These are phyloP conservation scores for Orbilia ellipsospora DNA, from an alignment of 2,329 filamentous ascomycete species.

Conservation along the genomic window DNA sequence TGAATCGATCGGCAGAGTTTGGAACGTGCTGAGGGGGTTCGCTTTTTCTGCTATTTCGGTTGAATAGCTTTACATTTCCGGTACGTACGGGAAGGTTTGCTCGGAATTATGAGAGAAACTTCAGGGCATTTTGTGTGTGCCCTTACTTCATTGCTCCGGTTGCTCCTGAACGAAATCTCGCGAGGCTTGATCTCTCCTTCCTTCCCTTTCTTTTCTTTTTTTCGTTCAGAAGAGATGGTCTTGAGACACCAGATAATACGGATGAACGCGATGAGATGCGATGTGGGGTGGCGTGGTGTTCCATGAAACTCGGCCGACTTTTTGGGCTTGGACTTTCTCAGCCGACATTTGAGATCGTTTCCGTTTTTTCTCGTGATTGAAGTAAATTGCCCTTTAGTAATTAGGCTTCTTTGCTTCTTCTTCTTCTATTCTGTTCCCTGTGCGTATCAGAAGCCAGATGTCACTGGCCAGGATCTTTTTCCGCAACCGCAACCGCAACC, in stretches of 20 bases:
- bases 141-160: slow-evolving; percentile 3
- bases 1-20: too few species aligned
- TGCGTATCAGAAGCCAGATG: slow-evolving; percentile 1
- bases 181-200: not conserved
- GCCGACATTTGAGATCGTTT: slow-evolving; percentile 6
- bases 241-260: too few species aligned
- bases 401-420: not conserved
- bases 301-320: slow-evolving; percentile 12
- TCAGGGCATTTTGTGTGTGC: not conserved
- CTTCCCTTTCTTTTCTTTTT: not conserved
- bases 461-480: too few species aligned
- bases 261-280: too few species aligned
- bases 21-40: too few species aligned
- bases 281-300: not conserved
- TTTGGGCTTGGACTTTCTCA: not conserved
- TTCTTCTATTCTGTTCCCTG: not conserved
- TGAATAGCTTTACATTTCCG: slow-evolving; percentile 23
- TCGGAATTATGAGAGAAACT: not conserved
- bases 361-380: slow-evolving; percentile 14
- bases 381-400: not conserved
- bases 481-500: too few species aligned
- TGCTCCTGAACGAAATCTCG: slow-evolving; percentile 18
- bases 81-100: slow-evolving; percentile 27
- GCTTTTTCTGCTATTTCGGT: not conserved
- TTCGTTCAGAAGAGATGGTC: not conserved